These are phyloP conservation scores for Thinopyrum elongatum DNA, from an alignment of 176 grass and related monocot genomes.

Conservation along the genomic window DNA sequence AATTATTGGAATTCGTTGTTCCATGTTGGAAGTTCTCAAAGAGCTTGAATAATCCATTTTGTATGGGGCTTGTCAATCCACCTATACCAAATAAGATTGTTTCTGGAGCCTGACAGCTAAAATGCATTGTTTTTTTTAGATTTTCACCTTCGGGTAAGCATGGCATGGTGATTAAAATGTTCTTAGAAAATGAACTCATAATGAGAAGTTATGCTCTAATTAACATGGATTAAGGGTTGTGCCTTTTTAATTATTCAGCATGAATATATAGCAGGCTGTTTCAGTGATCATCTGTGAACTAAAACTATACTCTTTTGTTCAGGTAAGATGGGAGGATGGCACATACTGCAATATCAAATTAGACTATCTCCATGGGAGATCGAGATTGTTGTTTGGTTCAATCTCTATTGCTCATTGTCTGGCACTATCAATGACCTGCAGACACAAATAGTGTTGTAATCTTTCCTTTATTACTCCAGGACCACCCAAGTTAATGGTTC, in stretches of 20 bases:
- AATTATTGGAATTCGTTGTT: background rate
- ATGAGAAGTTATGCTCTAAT: background rate
- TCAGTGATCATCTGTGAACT: conserved; percentile 19
- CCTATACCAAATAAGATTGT: too few relatives aligned
- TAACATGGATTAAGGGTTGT: background rate
- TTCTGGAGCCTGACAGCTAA: too few relatives aligned
- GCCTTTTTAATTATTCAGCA: conserved; percentile 4
- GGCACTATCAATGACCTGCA: too few relatives aligned
- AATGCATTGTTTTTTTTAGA: too few relatives aligned
- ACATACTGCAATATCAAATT: conserved; percentile 49
- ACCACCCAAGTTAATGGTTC: too few relatives aligned
- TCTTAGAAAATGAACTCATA: background rate
- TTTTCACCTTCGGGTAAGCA: background rate
- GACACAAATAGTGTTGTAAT: too few relatives aligned
- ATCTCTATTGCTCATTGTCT: conserved; percentile 7
- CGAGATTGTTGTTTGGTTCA: conserved; percentile 53
- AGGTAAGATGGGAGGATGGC: conserved; percentile 83
- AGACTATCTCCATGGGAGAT: conserved; percentile 95
- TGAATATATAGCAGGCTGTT: background rate
- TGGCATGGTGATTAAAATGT: background rate
- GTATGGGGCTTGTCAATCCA: too few relatives aligned
- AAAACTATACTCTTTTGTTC: conserved; percentile 9
- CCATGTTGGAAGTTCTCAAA: background rate
- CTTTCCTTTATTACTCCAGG: too few relatives aligned
- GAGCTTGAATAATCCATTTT: background rate